A percentile compares a stretch with the other conserved stretches of the same genome.
These are phyloP conservation scores for Nadsonia starkeyi-henricii DNA, from an alignment of 1,139 yeast species.

Conservation along the genomic window DNA sequence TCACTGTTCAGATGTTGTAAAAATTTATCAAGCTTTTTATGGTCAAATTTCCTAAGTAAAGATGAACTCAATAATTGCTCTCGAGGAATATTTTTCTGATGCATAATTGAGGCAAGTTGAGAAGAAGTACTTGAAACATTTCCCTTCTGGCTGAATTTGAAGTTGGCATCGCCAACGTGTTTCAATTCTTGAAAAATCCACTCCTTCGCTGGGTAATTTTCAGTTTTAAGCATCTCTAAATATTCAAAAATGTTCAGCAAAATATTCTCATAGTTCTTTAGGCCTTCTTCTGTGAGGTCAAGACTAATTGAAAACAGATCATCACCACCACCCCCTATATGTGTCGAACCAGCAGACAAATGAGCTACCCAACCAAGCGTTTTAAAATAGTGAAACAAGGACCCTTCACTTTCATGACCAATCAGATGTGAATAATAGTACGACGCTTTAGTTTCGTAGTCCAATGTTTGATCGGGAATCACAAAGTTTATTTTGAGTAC, in stretches of 20 bases:
- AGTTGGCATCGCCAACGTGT: conserved; percentile 34
- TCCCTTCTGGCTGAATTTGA: conserved; percentile 54
- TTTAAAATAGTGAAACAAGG: conserved; percentile 57
- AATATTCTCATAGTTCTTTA: conserved; percentile 47
- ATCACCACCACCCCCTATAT: conserved; percentile 52
- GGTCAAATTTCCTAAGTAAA: conserved; percentile 47
- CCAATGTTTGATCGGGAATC: conserved; percentile 54
- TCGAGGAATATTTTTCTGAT: conserved; percentile 44
- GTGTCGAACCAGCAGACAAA: conserved; percentile 60
- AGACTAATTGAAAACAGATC: conserved; percentile 54
- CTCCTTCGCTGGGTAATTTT: conserved; percentile 43
- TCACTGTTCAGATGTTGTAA: conserved; percentile 37
- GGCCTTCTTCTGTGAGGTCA: conserved; percentile 64
- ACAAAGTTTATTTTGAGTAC: conserved; percentile 53
- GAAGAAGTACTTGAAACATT: conserved; percentile 49
- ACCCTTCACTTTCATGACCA: conserved; percentile 89
- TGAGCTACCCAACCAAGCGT: conserved; percentile 66
- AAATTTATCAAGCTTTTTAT: conserved; percentile 37
- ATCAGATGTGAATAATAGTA: conserved; percentile 63
- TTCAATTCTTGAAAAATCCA: conserved; percentile 39
- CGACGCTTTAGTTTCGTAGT: conserved; percentile 58
- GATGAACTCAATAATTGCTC: conserved; percentile 43
- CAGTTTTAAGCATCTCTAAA: conserved; percentile 38
- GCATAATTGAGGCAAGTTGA: conserved; percentile 34
- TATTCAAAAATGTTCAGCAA: conserved; percentile 54